Evolutionary conservation across 2,329 filamentous ascomycete genomes (phyloP).

Genomic region (Botrytis paeoniae): DNA sequence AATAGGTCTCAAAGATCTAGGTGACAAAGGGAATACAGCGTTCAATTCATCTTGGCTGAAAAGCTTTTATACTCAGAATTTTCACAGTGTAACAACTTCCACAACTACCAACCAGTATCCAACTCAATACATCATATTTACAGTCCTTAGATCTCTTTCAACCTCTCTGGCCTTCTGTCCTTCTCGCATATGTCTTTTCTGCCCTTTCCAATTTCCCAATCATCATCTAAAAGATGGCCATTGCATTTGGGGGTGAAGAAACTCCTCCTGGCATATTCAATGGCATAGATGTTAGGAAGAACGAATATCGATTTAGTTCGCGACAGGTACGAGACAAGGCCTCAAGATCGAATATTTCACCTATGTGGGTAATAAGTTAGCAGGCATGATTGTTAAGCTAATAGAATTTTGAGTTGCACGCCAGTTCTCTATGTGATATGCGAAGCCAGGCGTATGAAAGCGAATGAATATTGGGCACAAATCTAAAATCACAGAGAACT

Average conservation of each 20-base stretch:
- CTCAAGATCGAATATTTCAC: conserved; percentile 39
- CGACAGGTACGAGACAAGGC: conserved; percentile 45
- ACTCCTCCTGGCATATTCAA: conserved; percentile 44
- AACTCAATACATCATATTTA: not conserved
- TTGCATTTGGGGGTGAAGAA: conserved; percentile 34
- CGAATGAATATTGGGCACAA: not conserved
- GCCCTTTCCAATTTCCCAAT: not conserved
- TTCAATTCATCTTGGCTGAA: not conserved
- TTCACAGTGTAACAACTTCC: too few relatives aligned
- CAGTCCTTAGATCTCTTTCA: too few relatives aligned
- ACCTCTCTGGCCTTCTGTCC: not conserved
- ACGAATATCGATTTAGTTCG: conserved; percentile 52
- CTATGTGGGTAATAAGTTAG: conserved; percentile 24
- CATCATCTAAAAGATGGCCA: conserved; percentile 26
- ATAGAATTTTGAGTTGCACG: too few relatives aligned
- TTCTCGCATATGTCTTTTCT: not conserved
- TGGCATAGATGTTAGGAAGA: conserved; percentile 59
- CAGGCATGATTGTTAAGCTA: not conserved
- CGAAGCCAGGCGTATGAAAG: not conserved
- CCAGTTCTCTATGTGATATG: too few relatives aligned
- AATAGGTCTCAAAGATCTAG: not conserved
- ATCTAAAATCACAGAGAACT: not conserved
- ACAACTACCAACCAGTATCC: not conserved
- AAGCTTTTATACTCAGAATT: not conserved
- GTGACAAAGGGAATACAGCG: not conserved